Evolutionary conservation across 1,284 basidiomycete species (phyloP), one percentile per base, ranked within the genome.

Genomic region (Acaromyces ingoldii): DNA sequence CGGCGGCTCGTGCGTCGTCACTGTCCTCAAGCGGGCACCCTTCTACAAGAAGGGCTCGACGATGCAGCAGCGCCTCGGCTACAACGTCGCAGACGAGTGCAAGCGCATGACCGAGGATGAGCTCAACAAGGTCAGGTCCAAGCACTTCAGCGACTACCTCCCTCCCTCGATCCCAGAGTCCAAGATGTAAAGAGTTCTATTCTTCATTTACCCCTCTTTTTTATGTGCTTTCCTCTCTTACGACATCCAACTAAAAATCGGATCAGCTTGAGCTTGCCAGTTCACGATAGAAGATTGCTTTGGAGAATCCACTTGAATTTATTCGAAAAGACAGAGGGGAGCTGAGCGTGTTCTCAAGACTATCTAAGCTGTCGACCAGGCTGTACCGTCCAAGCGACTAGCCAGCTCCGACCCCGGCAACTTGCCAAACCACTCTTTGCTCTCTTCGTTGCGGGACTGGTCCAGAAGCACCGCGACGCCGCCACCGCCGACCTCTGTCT

Each of bases 401-500:
- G n/a, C n/a, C n/a, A n/a, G n/a, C n/a, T n/a, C n/a, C n/a, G n/a
- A n/a, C n/a, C n/a, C n/a, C n/a, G n/a, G n/a, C n/a, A n/a, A n/a
- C n/a, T n/a, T n/a, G n/a, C n/a, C n/a, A n/a, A n/a, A n/a, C n/a
- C n/a, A n/a, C n/a, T n/a, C n/a, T n/a, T n/a, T n/a, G n/a, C n/a
- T n/a, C n/a, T n/a, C n/a, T n/a, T n/a, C n/a, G n/a, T n/a, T n/a
- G n/a, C 41, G 53, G 5, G 41, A 17, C 10, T 55, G 17, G 3
- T 62, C 60, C 17, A 85, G 82, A 58, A 89, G 81, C 53, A 97
- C 82, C 56, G 91, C 92, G 21, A 95, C 81, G 2, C 93, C 93
- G 56, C 85, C 86, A 38, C 95, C 95, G 11, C 93, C 95, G 40
- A 98, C 88, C 49, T 87, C 83, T 24, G 92, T 92, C 58, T 90